Evolutionary conservation across 257 asterid species (phyloP), one percentile per base, ranked within the genome.

Genomic region (Solanum chmielewskii): DNA sequence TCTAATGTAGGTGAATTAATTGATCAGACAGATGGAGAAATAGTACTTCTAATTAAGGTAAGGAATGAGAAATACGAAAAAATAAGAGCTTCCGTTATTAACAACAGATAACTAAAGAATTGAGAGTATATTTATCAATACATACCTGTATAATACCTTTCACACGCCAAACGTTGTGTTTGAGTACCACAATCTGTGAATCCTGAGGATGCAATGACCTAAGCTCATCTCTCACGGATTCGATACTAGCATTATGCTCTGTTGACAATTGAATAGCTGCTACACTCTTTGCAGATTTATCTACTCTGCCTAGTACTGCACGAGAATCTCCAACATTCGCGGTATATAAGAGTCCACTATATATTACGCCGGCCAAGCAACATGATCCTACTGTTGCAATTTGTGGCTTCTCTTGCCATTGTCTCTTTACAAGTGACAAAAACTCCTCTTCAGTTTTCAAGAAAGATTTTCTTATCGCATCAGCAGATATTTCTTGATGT

Each of bases 261-360:
- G 89, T 90, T n/a, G 99, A 97, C 87, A 97, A 87, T 69, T 94
- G 99, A 75, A 93, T 45, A 1, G 99, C 94, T 4, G 90, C 86
- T 71, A 93, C 92, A 83, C 97, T 94, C 94, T 93, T 89, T 31
- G 83, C 88, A 1, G 89, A 87, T 86, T 90, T 92, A 85, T 92
- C 96, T 8, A 89, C 91, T 90, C 95, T 93, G 87, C 98, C 98
- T 80, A 95, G 89, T 31, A 97, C 99, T 23, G 83, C 97, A 42
- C 99, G 96, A 8, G 99, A 97, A 85, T 97, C 99, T 60, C 99
- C 99, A 8, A 93, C 98, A 89, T 97, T 97, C 78, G 99, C 99
- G 4, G 96, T 83, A 27, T 95, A 92, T 11, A 97, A 85, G 14
- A 91, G 91, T 44, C 98, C 99, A 29, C 91, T 88, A 89, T 94